Conservation (phyloP, 176 grass and related monocot genomes). For the Oryza coarctata region DNA sequence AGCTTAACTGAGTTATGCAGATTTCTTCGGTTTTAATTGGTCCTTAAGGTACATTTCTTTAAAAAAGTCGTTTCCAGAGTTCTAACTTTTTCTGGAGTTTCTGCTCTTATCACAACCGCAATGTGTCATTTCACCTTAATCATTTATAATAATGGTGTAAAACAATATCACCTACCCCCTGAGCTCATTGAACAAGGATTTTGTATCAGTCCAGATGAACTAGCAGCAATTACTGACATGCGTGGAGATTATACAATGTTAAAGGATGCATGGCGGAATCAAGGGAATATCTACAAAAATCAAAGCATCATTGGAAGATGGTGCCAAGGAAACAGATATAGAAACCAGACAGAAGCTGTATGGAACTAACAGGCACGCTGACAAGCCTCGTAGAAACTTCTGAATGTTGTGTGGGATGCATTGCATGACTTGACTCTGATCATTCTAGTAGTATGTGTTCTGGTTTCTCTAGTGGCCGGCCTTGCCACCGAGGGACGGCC, state of each 20-base stretch:
- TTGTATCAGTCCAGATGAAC: constrained; percentile 72
- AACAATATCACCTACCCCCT: constrained; percentile 47
- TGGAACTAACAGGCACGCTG: constrained; percentile 60
- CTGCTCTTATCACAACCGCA: background rate
- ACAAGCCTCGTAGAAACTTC: constrained; percentile 79
- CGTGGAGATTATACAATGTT: constrained; percentile 38
- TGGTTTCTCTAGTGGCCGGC: constrained; percentile 74
- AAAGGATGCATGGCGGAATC: constrained; percentile 51
- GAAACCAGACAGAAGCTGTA: constrained; percentile 58
- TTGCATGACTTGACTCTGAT: constrained; percentile 82
- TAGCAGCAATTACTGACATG: constrained; percentile 59
- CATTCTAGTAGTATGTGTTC: constrained; percentile 70
- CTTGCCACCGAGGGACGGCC: constrained; percentile 83
- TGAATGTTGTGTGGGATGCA: constrained; percentile 92
- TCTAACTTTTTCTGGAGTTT: constrained; percentile 14
- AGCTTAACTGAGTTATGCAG: too few species aligned
- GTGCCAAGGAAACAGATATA: constrained; percentile 51
- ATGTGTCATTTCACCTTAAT: constrained; percentile 24
- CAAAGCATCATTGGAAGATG: constrained; percentile 56
- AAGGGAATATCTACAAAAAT: constrained; percentile 73
- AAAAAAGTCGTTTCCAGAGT: too few species aligned
- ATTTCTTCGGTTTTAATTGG: too few species aligned
- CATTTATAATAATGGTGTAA: constrained; percentile 27
- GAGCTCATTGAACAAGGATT: constrained; percentile 66
- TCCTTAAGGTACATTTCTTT: too few species aligned